These are phyloP conservation scores for Botrytis elliptica DNA, from an alignment of 2,329 filamentous ascomycete species.

Conservation along the genomic window DNA sequence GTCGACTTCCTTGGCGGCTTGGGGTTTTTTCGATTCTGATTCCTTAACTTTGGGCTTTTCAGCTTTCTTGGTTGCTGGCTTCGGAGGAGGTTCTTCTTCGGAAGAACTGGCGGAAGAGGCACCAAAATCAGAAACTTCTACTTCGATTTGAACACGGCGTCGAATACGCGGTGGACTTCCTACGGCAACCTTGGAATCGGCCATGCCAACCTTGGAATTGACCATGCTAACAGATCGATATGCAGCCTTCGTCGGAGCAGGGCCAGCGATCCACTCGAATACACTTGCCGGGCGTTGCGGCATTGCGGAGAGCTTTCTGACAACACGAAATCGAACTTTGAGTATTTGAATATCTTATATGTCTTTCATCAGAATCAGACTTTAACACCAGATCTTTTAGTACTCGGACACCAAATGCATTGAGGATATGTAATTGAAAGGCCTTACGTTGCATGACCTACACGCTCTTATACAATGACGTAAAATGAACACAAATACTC, in stretches of 20 bases:
- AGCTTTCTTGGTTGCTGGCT: not conserved
- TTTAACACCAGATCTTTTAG: not conserved
- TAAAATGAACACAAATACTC: too few species aligned
- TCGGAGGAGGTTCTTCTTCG: not conserved
- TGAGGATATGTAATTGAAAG: not conserved
- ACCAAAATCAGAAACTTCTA: constrained; percentile 9
- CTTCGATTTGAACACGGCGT: not conserved
- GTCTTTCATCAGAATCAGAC: not conserved
- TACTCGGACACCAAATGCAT: not conserved
- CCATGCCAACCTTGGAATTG: not conserved
- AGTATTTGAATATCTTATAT: not conserved
- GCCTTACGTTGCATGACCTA: not conserved
- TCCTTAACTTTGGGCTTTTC: not conserved
- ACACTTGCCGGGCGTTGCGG: constrained; percentile 13
- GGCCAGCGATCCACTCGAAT: constrained; percentile 7
- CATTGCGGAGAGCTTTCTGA: not conserved
- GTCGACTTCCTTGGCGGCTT: not conserved
- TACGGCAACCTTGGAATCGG: not conserved
- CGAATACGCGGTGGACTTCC: not conserved
- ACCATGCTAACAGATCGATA: not conserved
- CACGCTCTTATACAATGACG: not conserved
- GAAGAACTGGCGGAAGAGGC: not conserved
- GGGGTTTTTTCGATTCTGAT: not conserved
- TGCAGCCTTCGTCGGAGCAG: constrained; percentile 5
- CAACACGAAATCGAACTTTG: not conserved